These are phyloP conservation scores for Fusarium temperatum DNA, from an alignment of 2,329 filamentous ascomycete genomes.

Conservation along the genomic window DNA sequence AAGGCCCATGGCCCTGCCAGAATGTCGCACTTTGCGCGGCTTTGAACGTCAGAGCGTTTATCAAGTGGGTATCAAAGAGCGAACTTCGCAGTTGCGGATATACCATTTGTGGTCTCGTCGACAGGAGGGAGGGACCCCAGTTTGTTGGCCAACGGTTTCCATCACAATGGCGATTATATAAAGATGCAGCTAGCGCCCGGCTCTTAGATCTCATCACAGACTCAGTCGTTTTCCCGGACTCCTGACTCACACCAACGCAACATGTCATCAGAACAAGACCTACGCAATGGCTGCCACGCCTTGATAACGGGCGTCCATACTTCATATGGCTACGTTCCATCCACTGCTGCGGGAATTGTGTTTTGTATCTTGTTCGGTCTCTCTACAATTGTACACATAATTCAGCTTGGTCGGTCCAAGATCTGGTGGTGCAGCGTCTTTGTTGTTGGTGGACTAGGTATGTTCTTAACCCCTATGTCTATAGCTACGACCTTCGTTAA, in stretches of 20 bases:
- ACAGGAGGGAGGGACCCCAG: fast-evolving
- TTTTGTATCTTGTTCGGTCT: neutral
- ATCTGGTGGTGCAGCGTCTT: neutral
- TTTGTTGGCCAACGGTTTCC: neutral
- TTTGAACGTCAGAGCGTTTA: neutral
- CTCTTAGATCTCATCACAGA: neutral
- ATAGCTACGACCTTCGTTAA: fast-evolving
- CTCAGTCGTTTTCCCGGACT: fast-evolving
- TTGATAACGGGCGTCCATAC: neutral
- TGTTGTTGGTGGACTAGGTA: neutral
- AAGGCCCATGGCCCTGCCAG: neutral
- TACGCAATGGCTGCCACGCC: neutral
- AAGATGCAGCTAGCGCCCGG: neutral
- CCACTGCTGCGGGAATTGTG: neutral
- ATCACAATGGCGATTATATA: neutral
- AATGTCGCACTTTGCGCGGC: neutral
- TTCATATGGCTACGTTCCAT: neutral
- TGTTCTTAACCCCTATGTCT: too few species aligned
- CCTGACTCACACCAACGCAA: neutral
- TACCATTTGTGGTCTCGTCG: neutral
- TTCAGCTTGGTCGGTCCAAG: neutral
- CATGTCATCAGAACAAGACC: neutral
- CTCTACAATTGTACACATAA: neutral
- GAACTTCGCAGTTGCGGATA: neutral
- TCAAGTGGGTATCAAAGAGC: neutral